Evolutionary conservation across 352 stramenopile species (phyloP).

Genomic region (Phytophthora multivora): DNA sequence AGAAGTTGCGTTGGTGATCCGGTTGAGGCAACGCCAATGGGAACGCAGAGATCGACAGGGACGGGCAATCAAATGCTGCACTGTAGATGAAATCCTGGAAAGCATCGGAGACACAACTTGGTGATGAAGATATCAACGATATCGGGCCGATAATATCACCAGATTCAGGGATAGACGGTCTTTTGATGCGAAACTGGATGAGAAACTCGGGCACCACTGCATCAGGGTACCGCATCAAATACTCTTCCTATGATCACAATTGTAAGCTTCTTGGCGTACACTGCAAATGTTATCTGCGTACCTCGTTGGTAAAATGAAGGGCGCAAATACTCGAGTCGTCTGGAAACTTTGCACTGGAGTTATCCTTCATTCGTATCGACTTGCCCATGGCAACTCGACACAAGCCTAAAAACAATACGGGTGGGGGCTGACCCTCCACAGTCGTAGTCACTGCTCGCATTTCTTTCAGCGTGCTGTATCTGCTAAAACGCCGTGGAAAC

Average conservation of each 20-base stretch:
- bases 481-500: slow-evolving; percentile 72
- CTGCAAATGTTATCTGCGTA: slow-evolving; percentile 9
- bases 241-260: slow-evolving; percentile 54
- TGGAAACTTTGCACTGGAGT: slow-evolving; percentile 21
- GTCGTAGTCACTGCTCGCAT: slow-evolving; percentile 1
- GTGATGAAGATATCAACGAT: not conserved
- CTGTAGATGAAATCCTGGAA: slow-evolving; percentile 37
- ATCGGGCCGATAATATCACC: slow-evolving; percentile 14
- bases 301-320: slow-evolving; percentile 48
- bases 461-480: slow-evolving; percentile 75
- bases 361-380: slow-evolving; percentile 36
- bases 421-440: not conserved
- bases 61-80: slow-evolving; percentile 16
- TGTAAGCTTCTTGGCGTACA: not conserved
- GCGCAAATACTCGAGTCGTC: slow-evolving; percentile 39
- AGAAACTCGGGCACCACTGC: slow-evolving; percentile 80
- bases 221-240: slow-evolving; percentile 61
- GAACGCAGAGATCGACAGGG: slow-evolving; percentile 19
- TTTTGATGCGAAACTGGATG: slow-evolving; percentile 44
- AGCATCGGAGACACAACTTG: slow-evolving; percentile 1
- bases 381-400: slow-evolving; percentile 73
- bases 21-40: slow-evolving; percentile 17
- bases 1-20: slow-evolving; percentile 11
- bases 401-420: slow-evolving; percentile 57
- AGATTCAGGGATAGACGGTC: not conserved